phyloP scores from a whole-genome alignment of 306 rosid species.

The Oemleria cerasiformis region DNA sequence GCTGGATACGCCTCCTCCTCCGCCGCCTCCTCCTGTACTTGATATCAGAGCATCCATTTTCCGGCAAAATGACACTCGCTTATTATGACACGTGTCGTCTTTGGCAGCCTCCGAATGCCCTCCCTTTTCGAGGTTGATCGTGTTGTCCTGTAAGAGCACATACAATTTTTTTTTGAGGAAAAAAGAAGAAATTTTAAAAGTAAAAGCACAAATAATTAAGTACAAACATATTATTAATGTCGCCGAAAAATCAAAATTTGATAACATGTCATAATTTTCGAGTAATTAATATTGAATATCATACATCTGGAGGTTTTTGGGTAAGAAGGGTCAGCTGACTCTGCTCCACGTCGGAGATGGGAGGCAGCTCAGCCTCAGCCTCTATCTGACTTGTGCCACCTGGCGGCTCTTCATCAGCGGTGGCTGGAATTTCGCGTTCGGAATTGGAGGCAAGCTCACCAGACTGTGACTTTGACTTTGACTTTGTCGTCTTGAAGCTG shows the following conservation, averaged over 20 bases:
- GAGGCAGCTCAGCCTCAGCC: not conserved
- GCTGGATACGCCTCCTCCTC: not conserved
- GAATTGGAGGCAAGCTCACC: not conserved
- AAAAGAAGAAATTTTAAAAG: no score
- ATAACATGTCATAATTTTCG: not conserved
- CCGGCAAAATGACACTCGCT: slow-evolving; percentile 22
- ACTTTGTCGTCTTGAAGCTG: slow-evolving; percentile 16
- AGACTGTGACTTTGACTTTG: slow-evolving; percentile 22
- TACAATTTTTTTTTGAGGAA: no score
- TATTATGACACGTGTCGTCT: slow-evolving; percentile 37
- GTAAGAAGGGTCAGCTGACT: not conserved
- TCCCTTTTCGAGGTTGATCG: slow-evolving; percentile 14
- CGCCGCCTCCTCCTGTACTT: slow-evolving; percentile 1
- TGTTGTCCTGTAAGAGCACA: not conserved
- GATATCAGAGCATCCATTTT: slow-evolving; percentile 22
- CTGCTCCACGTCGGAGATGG: not conserved
- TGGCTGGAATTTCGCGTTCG: not conserved
- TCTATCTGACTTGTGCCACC: not conserved
- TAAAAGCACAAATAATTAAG: not conserved
- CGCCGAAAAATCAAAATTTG: not conserved
- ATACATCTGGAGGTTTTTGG: slow-evolving; percentile 38
- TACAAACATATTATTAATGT: no score
- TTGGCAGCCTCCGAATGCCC: slow-evolving; percentile 13
- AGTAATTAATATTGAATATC: not conserved
- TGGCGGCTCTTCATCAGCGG: not conserved